Conservation (phyloP, 495 filamentous ascomycete species). For the Schizothecium vesticola region DNA sequence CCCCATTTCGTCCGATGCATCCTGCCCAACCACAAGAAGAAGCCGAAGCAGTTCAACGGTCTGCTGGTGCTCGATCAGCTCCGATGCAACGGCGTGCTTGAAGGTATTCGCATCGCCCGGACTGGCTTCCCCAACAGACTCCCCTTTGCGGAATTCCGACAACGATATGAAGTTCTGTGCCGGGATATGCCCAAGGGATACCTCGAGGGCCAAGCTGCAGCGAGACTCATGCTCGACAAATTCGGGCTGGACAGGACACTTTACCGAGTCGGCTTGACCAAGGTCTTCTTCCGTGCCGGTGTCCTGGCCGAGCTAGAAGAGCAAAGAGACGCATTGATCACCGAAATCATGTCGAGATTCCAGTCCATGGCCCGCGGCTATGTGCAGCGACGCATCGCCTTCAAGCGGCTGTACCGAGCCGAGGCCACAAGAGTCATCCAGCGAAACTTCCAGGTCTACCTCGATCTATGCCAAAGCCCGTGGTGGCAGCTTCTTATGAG, state of each 20-base stretch:
- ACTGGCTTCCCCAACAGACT: slow-evolving; percentile 98
- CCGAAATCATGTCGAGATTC: slow-evolving; percentile 89
- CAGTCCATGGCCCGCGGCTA: slow-evolving; percentile 89
- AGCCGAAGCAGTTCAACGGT: slow-evolving; percentile 86
- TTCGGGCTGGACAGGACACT: slow-evolving; percentile 76
- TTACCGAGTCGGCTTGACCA: slow-evolving; percentile 91
- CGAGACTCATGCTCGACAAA: slow-evolving; percentile 83
- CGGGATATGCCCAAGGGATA: slow-evolving; percentile 84
- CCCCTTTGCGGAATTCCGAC: slow-evolving; percentile 86
- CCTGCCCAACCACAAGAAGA: slow-evolving; percentile 96
- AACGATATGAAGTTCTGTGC: slow-evolving; percentile 96
- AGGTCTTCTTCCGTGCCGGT: slow-evolving; percentile 96
- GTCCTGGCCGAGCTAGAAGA: slow-evolving; percentile 97
- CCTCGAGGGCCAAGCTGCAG: slow-evolving; percentile 80
- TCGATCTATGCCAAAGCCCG: slow-evolving; percentile 80
- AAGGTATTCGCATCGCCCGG: slow-evolving; percentile 94
- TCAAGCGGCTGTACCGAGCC: slow-evolving; percentile 87
- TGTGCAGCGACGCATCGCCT: slow-evolving; percentile 75
- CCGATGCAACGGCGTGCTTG: slow-evolving; percentile 95
- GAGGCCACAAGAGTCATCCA: slow-evolving; percentile 95
- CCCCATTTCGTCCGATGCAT: slow-evolving; percentile 99
- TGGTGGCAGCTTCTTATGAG: slow-evolving; percentile 97
- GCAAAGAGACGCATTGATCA: slow-evolving; percentile 83
- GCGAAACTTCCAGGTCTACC: slow-evolving; percentile 82
- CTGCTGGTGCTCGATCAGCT: slow-evolving; percentile 91